Evolutionary conservation across 1,284 basidiomycete genomes (phyloP).

Genomic region (Cystobasidium slooffiae): DNA sequence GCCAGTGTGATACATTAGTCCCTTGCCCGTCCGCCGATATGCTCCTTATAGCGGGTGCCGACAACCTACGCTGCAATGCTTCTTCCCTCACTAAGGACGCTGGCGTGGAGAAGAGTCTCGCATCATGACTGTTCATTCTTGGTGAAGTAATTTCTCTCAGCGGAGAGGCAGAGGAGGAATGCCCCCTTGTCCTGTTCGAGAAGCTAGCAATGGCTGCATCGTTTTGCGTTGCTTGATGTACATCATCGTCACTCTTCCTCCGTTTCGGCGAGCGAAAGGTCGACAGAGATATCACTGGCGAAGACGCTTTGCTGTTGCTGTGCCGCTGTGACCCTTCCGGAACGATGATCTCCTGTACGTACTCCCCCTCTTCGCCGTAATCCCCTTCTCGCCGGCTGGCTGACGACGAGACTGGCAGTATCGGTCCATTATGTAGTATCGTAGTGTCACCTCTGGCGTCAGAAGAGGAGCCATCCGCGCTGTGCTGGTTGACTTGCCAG

Average conservation of each 20-base stretch:
- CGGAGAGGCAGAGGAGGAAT: background rate
- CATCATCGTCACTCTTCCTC: background rate
- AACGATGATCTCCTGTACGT: background rate
- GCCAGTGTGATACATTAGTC: background rate
- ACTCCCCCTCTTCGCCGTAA: background rate
- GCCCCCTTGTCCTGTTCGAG: background rate
- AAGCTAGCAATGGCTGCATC: background rate
- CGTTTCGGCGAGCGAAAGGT: background rate
- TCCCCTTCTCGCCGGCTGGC: background rate
- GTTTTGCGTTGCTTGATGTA: background rate
- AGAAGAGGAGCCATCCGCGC: background rate
- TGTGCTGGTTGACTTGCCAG: no score
- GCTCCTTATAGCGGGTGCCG: background rate
- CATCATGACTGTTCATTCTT: background rate
- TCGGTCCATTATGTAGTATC: background rate
- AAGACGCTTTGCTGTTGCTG: background rate
- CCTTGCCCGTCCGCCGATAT: background rate
- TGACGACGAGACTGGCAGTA: background rate
- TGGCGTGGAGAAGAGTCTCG: background rate
- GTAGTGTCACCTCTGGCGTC: background rate
- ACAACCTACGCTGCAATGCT: slow-evolving; percentile 9
- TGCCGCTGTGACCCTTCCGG: background rate
- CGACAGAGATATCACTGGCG: background rate
- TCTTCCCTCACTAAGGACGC: slow-evolving; percentile 1
- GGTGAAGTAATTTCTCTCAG: background rate